These are phyloP conservation scores for Tephrocybe sp. DNA, from an alignment of 768 basidiomycete species.

Conservation along the genomic window DNA sequence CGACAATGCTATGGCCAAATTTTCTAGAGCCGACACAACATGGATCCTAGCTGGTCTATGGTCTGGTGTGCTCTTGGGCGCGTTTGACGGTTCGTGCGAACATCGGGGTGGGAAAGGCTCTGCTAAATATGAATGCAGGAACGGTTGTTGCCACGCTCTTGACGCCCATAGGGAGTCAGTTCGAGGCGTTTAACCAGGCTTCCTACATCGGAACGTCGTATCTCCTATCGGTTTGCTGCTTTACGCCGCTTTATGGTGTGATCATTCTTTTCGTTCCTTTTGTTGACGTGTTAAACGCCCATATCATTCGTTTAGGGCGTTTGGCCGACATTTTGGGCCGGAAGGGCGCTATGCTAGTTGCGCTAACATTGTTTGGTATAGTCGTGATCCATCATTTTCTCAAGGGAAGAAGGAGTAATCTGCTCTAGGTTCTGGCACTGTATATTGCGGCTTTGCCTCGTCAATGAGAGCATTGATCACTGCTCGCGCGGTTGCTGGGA, in stretches of 20 bases:
- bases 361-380: slow-evolving; percentile 78
- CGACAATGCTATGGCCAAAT: slow-evolving; percentile 38
- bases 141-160: slow-evolving; percentile 86
- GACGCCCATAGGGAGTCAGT: slow-evolving; percentile 82
- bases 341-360: slow-evolving; percentile 84
- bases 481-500: slow-evolving; percentile 83
- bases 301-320: slow-evolving; percentile 52
- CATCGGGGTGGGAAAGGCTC: slow-evolving; percentile 1
- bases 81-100: slow-evolving; percentile 67
- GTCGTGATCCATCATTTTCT: slow-evolving; percentile 6
- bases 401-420: slow-evolving; percentile 9
- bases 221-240: slow-evolving; percentile 84
- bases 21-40: slow-evolving; percentile 50
- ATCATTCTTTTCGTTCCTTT: slow-evolving; percentile 10
- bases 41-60: slow-evolving; percentile 80
- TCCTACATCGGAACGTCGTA: slow-evolving; percentile 90
- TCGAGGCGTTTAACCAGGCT: slow-evolving; percentile 73
- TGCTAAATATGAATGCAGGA: slow-evolving; percentile 38
- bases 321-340: slow-evolving; percentile 84
- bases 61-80: slow-evolving; percentile 81
- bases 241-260: slow-evolving; percentile 84
- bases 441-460: slow-evolving; percentile 82
- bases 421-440: slow-evolving; percentile 68
- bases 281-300: slow-evolving; percentile 13
- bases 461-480: slow-evolving; percentile 81